Evolutionary conservation across 805 yeast species (phyloP), one percentile per base, ranked within the genome.

Genomic region (Wickerhamiella spandovensis): DNA sequence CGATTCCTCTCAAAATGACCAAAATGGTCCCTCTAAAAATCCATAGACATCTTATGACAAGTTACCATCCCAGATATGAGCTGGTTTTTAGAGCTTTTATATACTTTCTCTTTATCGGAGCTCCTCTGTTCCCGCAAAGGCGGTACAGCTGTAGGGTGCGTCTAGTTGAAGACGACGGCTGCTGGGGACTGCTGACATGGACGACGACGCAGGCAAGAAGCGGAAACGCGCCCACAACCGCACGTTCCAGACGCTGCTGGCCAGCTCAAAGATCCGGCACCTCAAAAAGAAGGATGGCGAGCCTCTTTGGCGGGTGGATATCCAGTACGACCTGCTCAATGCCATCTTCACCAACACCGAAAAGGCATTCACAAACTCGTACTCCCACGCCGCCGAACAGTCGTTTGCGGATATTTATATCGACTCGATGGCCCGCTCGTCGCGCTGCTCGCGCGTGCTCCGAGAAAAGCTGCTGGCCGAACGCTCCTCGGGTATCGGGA

Each of bases 251-350:
- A 43, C 61, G 15, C 51, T 63, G 46, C 43, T 59, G 45, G 58
- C 56, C 22, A 62, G 64, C 28, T 57, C 69, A 41, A 67, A 65
- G 52, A 61, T 69, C 38, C 56, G 64, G 32, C 73, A 69, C 50
- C 59, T 90, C 58, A 90, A 90, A 66, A 90, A 89, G 62, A 73
- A 79, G 18, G 97, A 90, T 61, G 96, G 97, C 5, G 94, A 84
- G 59, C 95, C 95, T 20, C 79, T 89, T 52, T 84, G 92, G 83
- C 73, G 97, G 46, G 74, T 69, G 50, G 97, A 90, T 59, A 82
- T 90, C 51, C 96, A 88, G 64, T 84, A 80, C 64, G 88, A 82
- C 56, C 85, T 89, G 56, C 67, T 90, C 49, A 68, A 72, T 46
- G 69, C 71, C 24, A 66, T 90, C 9, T 83, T 90, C 59, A 72